These are phyloP conservation scores for Aspergillus sclerotiicarbonarius DNA, from an alignment of 495 filamentous ascomycete genomes.

Conservation along the genomic window DNA sequence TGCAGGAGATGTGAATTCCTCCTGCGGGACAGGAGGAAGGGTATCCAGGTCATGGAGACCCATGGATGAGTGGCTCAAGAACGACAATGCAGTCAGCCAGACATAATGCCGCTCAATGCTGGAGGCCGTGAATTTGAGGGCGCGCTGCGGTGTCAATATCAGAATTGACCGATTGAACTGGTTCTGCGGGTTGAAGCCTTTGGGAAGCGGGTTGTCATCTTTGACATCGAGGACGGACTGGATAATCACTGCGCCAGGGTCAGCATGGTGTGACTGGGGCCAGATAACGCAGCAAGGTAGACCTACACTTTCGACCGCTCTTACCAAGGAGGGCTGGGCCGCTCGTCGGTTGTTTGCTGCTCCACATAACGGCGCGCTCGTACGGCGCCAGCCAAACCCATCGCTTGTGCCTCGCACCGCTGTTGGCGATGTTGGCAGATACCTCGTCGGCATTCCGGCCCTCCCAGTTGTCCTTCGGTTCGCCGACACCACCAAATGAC, in stretches of 20 bases:
- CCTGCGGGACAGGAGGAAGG: constrained; percentile 53
- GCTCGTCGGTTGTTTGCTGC: constrained; percentile 91
- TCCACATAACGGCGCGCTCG: constrained; percentile 95
- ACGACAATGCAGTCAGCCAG: constrained; percentile 92
- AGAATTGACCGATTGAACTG: constrained; percentile 93
- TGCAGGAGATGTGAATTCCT: constrained; percentile 40
- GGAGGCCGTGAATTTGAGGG: constrained; percentile 90
- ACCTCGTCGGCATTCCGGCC: constrained; percentile 47
- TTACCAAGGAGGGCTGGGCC: constrained; percentile 89
- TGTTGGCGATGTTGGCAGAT: constrained; percentile 53
- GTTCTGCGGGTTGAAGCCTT: constrained; percentile 51
- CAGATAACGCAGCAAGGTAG: neutral
- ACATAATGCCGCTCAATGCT: constrained; percentile 86
- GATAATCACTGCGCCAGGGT: constrained; percentile 66
- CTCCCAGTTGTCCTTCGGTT: constrained; percentile 62
- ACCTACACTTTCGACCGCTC: constrained; percentile 91
- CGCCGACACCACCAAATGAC: constrained; percentile 71
- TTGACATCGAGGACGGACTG: constrained; percentile 97
- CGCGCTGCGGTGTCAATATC: constrained; percentile 88
- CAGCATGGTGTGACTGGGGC: constrained; percentile 17
- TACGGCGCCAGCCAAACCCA: constrained; percentile 99
- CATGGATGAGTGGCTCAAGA: constrained; percentile 81
- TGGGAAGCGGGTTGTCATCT: constrained; percentile 86
- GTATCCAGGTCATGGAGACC: constrained; percentile 65
- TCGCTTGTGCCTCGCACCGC: constrained; percentile 78